Evolutionary conservation across 2,329 filamentous ascomycete species (phyloP), one percentile per base, ranked within the genome.

Genomic region (Parascedosporium putredinis): DNA sequence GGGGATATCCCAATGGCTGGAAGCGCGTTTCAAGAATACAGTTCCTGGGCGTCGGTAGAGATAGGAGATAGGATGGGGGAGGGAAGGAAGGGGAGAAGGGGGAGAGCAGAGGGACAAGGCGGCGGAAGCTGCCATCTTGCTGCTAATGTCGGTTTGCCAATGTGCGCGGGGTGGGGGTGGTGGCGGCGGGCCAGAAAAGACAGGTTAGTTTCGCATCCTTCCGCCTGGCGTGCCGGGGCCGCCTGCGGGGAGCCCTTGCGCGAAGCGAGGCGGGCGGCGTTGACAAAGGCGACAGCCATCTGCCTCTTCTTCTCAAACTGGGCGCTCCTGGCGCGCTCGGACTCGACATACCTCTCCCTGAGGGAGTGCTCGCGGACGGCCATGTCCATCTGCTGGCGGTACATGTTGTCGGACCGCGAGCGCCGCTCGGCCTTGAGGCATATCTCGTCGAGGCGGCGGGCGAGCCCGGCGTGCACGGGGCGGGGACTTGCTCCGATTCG

Each of bases 401-500:
- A 67, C 54, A 71, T 68, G 16, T 57, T 60, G 7, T 56, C 54
- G 14, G 68, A 64, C n/a, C 64, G 62, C 23, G 75, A 64, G 27
- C 67, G 70, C 47, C 59, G 68, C 56, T 78, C 69, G 2, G 70
- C 67, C 43, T 60, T 67, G 22, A 63, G 60, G 59, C 71, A 78
- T 3, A 71, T 66, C 22, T 64, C 62, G 56, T 81, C 76, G 4
- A 81, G 67, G 49, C 63, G 68, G 27, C 63, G 61, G 2, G 74
- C 73, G 2, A 68, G 54, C 0, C 59, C 49, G 2, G 67, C 50
- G 48, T 64, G 55, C 5, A 67, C 36, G n/a, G 40, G 24, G 4
- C 74, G 67, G 4, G 79, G 79, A 14, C 72, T 75, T 48, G 76
- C 75, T 71, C 76, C 81, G 49, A 64, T 67, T 24, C 27, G 31